Evolutionary conservation across 768 basidiomycete genomes (phyloP).

Genomic region (Scleroderma citrinum): DNA sequence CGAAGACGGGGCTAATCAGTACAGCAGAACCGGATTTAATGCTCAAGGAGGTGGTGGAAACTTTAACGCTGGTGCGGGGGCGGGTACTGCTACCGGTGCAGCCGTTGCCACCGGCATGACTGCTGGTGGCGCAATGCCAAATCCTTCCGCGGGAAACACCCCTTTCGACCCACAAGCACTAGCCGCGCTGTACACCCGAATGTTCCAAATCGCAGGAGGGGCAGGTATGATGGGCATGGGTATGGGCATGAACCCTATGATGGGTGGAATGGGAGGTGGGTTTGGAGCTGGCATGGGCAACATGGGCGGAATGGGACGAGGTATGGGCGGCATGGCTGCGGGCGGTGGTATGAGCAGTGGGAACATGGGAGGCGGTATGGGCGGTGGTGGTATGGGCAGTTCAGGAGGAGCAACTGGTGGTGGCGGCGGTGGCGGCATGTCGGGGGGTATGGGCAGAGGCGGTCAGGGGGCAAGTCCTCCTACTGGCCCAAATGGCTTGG

Average conservation of each 20-base stretch:
- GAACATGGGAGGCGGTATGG: conserved; percentile 30
- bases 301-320: conserved; percentile 33
- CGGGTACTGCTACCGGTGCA: conserved; percentile 6
- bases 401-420: conserved; percentile 36
- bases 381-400: conserved; percentile 28
- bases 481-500: conserved; percentile 38
- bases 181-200: conserved; percentile 89
- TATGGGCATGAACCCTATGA: conserved; percentile 37
- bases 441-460: conserved; percentile 37
- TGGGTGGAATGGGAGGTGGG: conserved; percentile 30
- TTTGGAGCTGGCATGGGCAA: conserved; percentile 33
- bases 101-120: conserved; percentile 14
- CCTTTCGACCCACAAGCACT: conserved; percentile 92
- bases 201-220: conserved; percentile 80
- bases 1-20: conserved; percentile 32
- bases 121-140: conserved; percentile 11
- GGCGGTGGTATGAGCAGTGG: conserved; percentile 29
- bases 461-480: conserved; percentile 31
- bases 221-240: conserved; percentile 39
- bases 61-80: conserved; percentile 26
- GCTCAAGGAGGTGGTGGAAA: conserved; percentile 31
- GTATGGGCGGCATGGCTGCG: conserved; percentile 23
- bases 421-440: no score
- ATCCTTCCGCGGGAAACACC: conserved; percentile 39
- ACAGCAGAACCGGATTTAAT: conserved; percentile 23